Evolutionary conservation across 2,329 filamentous ascomycete genomes (phyloP).

Genomic region (Capronia americana): DNA sequence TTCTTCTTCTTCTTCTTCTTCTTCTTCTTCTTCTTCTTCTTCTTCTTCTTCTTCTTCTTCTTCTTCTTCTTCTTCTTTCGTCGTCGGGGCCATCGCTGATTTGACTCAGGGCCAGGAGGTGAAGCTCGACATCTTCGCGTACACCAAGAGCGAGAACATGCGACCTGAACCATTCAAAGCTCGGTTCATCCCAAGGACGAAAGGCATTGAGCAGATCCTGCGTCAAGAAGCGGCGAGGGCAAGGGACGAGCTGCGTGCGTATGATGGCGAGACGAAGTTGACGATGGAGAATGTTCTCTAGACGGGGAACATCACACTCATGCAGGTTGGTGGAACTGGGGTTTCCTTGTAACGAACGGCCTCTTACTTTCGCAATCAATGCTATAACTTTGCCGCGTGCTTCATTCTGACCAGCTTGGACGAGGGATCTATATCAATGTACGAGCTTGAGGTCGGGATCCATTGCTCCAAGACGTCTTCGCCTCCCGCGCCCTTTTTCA

Average conservation of each 20-base stretch:
- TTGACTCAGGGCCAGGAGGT: constrained; percentile 21
- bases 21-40: too few species aligned
- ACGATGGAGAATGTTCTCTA: constrained; percentile 30
- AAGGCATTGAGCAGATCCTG: constrained; percentile 27
- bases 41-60: too few species aligned
- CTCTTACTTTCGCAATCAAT: not conserved
- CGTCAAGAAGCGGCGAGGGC: constrained; percentile 23
- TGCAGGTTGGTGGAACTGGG: not conserved
- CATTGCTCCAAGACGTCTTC: constrained; percentile 26
- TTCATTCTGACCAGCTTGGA: constrained; percentile 17
- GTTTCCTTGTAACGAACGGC: constrained; percentile 1
- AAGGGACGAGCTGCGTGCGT: constrained; percentile 23
- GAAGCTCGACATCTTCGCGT: constrained; percentile 30
- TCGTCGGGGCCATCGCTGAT: not conserved
- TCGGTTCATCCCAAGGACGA: constrained; percentile 25
- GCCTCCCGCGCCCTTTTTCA: constrained; percentile 26
- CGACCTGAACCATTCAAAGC: constrained; percentile 31
- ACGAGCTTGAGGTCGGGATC: constrained; percentile 8
- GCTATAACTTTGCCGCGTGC: constrained; percentile 15
- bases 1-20: too few species aligned
- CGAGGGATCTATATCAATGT: constrained; percentile 16
- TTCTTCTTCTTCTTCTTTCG: too few species aligned
- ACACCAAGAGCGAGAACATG: constrained; percentile 33
- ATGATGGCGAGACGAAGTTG: constrained; percentile 32
- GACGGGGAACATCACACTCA: not conserved